Evolutionary conservation across 805 yeast species (phyloP).

Genomic region (Komagataella ulmi): DNA sequence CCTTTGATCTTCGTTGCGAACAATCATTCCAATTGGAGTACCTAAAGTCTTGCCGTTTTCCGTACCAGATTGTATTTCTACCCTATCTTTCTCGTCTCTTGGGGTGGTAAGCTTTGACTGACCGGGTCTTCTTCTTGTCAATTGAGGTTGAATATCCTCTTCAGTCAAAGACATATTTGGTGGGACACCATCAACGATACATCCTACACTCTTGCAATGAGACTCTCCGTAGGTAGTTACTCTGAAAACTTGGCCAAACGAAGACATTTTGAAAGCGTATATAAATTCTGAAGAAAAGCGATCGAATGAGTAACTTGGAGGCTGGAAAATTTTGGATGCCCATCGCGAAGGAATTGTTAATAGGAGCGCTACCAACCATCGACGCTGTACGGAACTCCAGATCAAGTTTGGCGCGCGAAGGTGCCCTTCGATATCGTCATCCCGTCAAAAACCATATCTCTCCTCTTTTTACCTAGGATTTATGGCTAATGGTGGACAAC

Average conservation of each 20-base stretch:
- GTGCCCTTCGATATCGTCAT: neutral
- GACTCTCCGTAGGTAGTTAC: slow-evolving; percentile 98
- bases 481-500: slow-evolving; percentile 10
- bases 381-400: neutral
- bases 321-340: neutral
- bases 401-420: neutral
- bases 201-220: slow-evolving; percentile 94
- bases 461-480: slow-evolving; percentile 11
- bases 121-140: slow-evolving; percentile 96
- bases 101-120: slow-evolving; percentile 90
- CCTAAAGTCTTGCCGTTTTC: slow-evolving; percentile 87
- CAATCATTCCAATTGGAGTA: slow-evolving; percentile 91
- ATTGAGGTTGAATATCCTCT: slow-evolving; percentile 87
- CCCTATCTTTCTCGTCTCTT: slow-evolving; percentile 88
- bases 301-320: neutral
- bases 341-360: neutral
- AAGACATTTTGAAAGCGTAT: slow-evolving; percentile 35
- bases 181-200: slow-evolving; percentile 97
- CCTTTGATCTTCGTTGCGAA: slow-evolving; percentile 89
- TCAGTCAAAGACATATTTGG: slow-evolving; percentile 84
- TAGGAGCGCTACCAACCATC: neutral
- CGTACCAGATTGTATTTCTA: slow-evolving; percentile 88
- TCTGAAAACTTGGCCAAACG: slow-evolving; percentile 49
- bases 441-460: slow-evolving; percentile 1
- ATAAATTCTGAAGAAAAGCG: neutral